Percentiles rank a stretch among this genome's conserved stretches.
phyloP scores from a whole-genome alignment of 345 rosid genomes.

The Citrus mangshanensis region DNA sequence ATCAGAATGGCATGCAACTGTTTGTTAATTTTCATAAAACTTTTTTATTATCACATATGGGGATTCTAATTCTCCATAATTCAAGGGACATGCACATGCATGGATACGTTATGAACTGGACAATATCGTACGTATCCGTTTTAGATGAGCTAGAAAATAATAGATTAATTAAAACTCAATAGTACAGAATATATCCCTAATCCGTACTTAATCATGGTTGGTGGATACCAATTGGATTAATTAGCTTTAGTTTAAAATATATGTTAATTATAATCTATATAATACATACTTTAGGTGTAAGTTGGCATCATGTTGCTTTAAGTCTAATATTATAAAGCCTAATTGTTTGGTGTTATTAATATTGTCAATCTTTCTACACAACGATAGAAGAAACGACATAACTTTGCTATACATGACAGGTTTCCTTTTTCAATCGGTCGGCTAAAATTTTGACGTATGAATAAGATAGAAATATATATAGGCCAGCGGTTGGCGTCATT shows the following conservation, averaged over 20 bases:
- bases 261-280: not conserved
- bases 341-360: not conserved
- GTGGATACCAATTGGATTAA: not conserved
- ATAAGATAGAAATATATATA: not conserved
- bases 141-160: not conserved
- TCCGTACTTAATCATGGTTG: constrained; percentile 26
- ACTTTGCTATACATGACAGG: too few species aligned
- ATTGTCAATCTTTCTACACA: not conserved
- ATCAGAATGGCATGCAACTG: not conserved
- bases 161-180: not conserved
- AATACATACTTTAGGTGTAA: not conserved
- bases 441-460: not conserved
- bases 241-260: not conserved
- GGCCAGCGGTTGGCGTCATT: not conserved
- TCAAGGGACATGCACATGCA: constrained; percentile 12
- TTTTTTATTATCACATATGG: not conserved
- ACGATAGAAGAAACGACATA: not conserved
- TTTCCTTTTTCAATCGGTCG: not conserved
- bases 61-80: not conserved
- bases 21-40: not conserved
- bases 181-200: constrained; percentile 10
- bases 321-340: not conserved
- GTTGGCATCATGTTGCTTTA: not conserved
- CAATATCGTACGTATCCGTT: not conserved
- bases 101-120: not conserved